A percentile compares a stretch with the other conserved stretches of the same genome.
Conservation (phyloP, 1,284 basidiomycete species). For the Chiua sp. region DNA sequence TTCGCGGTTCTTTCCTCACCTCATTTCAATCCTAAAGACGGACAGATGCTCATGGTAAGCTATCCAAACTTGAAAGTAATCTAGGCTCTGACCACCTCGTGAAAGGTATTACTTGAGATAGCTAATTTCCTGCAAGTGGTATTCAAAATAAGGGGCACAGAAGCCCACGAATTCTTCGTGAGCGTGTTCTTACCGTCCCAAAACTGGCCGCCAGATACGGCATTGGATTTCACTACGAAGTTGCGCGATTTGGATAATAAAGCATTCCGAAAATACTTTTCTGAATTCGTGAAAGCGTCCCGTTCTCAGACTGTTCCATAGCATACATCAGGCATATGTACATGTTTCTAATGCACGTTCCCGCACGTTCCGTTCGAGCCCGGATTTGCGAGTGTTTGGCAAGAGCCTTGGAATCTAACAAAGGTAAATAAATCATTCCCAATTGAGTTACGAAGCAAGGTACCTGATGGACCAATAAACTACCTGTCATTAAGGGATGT, state of each 20-base stretch:
- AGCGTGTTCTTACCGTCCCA: constrained; percentile 87
- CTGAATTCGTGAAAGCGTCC: constrained; percentile 80
- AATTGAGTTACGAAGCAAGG: constrained; percentile 15
- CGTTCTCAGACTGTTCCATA: constrained; percentile 58
- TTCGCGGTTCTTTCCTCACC: constrained; percentile 85
- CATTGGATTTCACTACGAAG: constrained; percentile 81
- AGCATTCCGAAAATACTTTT: constrained; percentile 89
- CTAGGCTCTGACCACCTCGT: constrained; percentile 2
- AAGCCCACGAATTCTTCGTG: constrained; percentile 85
- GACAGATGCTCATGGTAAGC: constrained; percentile 81
- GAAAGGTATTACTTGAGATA: constrained; percentile 89
- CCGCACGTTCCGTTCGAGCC: constrained; percentile 2
- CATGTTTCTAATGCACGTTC: neutral
- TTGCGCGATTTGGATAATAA: constrained; percentile 82
- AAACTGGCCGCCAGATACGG: constrained; percentile 82
- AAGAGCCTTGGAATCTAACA: constrained; percentile 41
- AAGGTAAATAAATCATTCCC: constrained; percentile 31
- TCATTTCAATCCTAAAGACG: constrained; percentile 89
- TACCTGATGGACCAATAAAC: constrained; percentile 24
- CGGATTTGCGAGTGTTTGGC: constrained; percentile 33
- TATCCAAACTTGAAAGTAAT: neutral
- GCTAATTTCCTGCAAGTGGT: constrained; percentile 85
- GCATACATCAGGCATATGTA: constrained; percentile 26
- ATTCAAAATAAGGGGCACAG: constrained; percentile 79
- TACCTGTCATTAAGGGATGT: constrained; percentile 38